Conservation (phyloP, 208 protist genomes). For the Acanthamoeba triangularis region DNA sequence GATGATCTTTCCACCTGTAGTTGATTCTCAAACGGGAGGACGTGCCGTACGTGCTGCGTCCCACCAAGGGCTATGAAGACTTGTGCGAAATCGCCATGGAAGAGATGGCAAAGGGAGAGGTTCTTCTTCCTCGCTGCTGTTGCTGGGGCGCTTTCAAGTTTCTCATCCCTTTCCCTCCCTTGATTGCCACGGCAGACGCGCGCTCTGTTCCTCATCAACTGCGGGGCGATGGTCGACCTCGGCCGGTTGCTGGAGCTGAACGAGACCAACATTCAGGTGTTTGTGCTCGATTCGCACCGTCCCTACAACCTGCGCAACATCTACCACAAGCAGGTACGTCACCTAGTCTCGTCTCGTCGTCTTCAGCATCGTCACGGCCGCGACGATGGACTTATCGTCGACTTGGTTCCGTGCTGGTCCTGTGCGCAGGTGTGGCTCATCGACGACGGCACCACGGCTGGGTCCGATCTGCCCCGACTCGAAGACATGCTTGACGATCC, state of each 20-base stretch:
- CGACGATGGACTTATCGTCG: not conserved
- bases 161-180: not conserved
- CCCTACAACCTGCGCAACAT: conserved; percentile 72
- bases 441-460: conserved; percentile 59
- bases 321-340: conserved; percentile 30
- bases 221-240: conserved; percentile 69
- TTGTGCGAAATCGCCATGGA: conserved; percentile 3
- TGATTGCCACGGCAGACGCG: not conserved
- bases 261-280: conserved; percentile 33
- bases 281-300: conserved; percentile 38
- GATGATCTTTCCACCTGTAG: not conserved
- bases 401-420: not conserved
- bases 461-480: not conserved
- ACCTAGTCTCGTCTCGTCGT: not conserved
- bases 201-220: conserved; percentile 47
- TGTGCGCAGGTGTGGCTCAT: conserved; percentile 33
- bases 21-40: conserved; percentile 36
- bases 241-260: conserved; percentile 28
- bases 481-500: conserved; percentile 34
- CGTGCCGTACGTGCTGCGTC: conserved; percentile 25
- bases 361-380: not conserved
- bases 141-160: not conserved
- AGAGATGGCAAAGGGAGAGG: conserved; percentile 44
- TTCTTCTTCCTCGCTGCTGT: not conserved
- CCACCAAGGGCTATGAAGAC: conserved; percentile 59